These are phyloP conservation scores for Agastache rugosa DNA, from an alignment of 257 asterid genomes.

Conservation along the genomic window DNA sequence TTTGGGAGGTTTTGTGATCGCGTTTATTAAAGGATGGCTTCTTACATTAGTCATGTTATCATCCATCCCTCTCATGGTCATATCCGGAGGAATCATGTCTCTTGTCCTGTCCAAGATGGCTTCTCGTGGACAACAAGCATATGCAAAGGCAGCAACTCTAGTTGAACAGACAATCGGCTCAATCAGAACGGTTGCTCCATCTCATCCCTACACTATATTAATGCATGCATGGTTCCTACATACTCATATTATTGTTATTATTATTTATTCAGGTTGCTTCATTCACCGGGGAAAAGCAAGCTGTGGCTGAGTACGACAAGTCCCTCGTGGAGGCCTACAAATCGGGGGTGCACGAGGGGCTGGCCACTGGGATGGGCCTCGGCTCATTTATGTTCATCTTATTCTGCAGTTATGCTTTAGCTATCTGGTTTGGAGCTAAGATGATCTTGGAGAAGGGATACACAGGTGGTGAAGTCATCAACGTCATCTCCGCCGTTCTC, in stretches of 20 bases:
- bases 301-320: slow-evolving; percentile 55
- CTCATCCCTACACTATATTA: too few relatives aligned
- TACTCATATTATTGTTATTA: too few relatives aligned
- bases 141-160: slow-evolving; percentile 56
- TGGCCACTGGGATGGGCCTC: slow-evolving; percentile 55
- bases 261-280: slow-evolving; percentile 53
- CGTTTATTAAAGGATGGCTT: slow-evolving; percentile 64
- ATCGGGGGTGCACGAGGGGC: slow-evolving; percentile 53
- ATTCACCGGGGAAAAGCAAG: slow-evolving; percentile 66
- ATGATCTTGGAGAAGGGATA: slow-evolving; percentile 61
- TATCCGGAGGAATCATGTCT: slow-evolving; percentile 49
- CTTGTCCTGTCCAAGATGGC: slow-evolving; percentile 47
- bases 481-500: slow-evolving; percentile 52
- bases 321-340: slow-evolving; percentile 53
- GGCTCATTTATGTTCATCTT: slow-evolving; percentile 47
- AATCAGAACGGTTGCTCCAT: slow-evolving; percentile 42
- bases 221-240: too few relatives aligned
- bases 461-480: slow-evolving; percentile 66
- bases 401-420: slow-evolving; percentile 56
- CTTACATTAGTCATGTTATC: slow-evolving; percentile 58
- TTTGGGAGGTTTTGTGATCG: slow-evolving; percentile 62
- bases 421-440: slow-evolving; percentile 64
- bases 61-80: slow-evolving; percentile 50
- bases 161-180: slow-evolving; percentile 66
- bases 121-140: slow-evolving; percentile 53